These are phyloP conservation scores for Dryas alaskensis DNA, from an alignment of 306 rosid species.

Conservation along the genomic window DNA sequence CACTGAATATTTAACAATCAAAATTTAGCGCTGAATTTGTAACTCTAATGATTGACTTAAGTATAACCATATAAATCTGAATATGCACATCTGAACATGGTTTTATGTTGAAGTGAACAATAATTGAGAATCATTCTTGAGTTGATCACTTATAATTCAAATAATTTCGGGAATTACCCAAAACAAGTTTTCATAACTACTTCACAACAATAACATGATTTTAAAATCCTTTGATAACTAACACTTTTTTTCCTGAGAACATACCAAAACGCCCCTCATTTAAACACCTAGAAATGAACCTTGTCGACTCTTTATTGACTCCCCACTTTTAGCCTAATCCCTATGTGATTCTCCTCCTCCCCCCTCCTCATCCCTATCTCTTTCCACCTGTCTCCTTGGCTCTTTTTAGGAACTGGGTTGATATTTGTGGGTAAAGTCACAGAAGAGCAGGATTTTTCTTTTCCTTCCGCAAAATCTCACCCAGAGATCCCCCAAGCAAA, in stretches of 20 bases:
- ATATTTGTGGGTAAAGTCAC: not conserved
- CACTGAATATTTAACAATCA: not conserved
- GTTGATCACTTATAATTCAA: not conserved
- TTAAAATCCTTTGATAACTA: too few species aligned
- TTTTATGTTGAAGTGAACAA: not conserved
- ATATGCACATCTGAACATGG: not conserved
- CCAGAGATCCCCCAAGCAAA: not conserved
- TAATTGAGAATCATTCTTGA: conserved; percentile 2
- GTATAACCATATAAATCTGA: not conserved
- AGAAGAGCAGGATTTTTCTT: not conserved
- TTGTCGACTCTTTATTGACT: too few species aligned
- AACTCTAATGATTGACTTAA: not conserved
- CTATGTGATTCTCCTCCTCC: too few species aligned
- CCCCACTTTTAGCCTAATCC: too few species aligned
- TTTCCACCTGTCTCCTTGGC: not conserved
- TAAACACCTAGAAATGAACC: too few species aligned
- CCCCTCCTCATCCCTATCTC: too few species aligned
- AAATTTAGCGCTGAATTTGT: not conserved
- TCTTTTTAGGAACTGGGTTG: not conserved
- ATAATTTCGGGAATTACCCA: too few species aligned
- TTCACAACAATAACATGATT: too few species aligned
- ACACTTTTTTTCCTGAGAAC: too few species aligned
- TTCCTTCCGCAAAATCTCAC: not conserved
- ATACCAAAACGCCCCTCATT: too few species aligned
- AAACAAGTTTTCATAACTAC: too few species aligned